Evolutionary conservation across 352 stramenopile species (phyloP).

Genomic region (Globisporangium nodosum): DNA sequence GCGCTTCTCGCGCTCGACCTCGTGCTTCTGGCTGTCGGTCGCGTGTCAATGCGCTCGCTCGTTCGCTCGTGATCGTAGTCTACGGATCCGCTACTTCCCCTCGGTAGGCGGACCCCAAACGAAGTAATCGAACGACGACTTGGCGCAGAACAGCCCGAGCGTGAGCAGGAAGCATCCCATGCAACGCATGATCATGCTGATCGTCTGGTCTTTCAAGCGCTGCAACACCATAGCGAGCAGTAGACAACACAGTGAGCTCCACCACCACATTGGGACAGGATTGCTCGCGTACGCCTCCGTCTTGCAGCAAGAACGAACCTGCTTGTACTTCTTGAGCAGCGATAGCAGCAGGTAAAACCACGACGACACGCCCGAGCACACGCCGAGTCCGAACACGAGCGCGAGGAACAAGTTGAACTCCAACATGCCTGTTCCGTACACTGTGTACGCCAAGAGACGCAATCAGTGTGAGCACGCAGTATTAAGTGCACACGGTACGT

Average conservation of each 20-base stretch:
- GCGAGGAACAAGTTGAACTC: constrained; percentile 84
- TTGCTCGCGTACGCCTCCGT: too few species aligned
- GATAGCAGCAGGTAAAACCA: constrained; percentile 87
- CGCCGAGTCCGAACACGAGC: constrained; percentile 77
- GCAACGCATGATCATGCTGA: constrained; percentile 75
- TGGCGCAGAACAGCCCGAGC: constrained; percentile 73
- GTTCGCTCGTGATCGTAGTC: neutral
- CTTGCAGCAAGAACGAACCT: constrained; percentile 28
- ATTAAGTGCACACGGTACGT: neutral
- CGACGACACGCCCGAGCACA: constrained; percentile 81
- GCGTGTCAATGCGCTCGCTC: too few species aligned
- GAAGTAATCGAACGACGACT: constrained; percentile 86
- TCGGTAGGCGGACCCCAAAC: constrained; percentile 24
- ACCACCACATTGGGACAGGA: neutral
- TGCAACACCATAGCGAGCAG: constrained; percentile 13
- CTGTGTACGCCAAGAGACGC: constrained; percentile 18
- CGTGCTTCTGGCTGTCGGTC: too few species aligned
- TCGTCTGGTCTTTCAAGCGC: constrained; percentile 82
- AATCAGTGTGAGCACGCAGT: neutral
- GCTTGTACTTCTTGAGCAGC: constrained; percentile 87
- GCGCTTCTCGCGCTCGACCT: neutral
- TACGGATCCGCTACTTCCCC: constrained; percentile 2
- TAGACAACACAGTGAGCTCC: neutral
- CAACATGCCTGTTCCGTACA: constrained; percentile 82
- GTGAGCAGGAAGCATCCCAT: constrained; percentile 82